A percentile compares a stretch with the other conserved stretches of the same genome.
phyloP scores from a whole-genome alignment of 2,329 filamentous ascomycete species.

The Chaetomium sp. region DNA sequence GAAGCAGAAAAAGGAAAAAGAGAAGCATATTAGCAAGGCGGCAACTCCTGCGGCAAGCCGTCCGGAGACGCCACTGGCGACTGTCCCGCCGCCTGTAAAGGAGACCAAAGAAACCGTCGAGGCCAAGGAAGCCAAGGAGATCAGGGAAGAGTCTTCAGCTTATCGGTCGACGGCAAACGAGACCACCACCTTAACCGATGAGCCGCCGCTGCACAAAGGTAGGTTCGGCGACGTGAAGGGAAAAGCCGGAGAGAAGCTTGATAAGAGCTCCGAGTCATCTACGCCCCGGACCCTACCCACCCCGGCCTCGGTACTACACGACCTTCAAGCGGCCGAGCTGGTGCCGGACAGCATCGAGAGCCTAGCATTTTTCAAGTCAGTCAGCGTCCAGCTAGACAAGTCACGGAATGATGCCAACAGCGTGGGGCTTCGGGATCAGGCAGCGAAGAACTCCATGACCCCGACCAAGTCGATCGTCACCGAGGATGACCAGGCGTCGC shows the following conservation, averaged over 20 bases:
- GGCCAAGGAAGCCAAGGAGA: conserved; percentile 28
- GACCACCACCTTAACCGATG: conserved; percentile 36
- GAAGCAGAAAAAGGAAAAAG: conserved; percentile 78
- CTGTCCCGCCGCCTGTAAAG: conserved; percentile 26
- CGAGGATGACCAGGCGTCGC: conserved; percentile 56
- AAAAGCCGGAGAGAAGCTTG: conserved; percentile 33
- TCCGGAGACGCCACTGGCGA: conserved; percentile 31
- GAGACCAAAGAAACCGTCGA: conserved; percentile 24
- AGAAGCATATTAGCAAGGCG: conserved; percentile 36
- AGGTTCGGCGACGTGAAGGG: conserved; percentile 36
- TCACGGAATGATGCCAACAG: conserved; percentile 35
- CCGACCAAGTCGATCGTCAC: conserved; percentile 52
- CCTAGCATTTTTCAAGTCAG: conserved; percentile 47
- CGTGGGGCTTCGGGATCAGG: conserved; percentile 17
- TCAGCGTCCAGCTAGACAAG: conserved; percentile 41
- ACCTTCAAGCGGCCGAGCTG: conserved; percentile 41
- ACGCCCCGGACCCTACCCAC: conserved; percentile 34
- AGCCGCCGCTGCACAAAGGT: conserved; percentile 28
- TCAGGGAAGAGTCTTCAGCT: conserved; percentile 35
- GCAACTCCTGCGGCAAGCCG: conserved; percentile 36
- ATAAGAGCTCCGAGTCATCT: conserved; percentile 15
- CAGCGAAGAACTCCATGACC: conserved; percentile 38
- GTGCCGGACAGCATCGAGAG: conserved; percentile 41
- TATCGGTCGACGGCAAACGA: conserved; percentile 37
- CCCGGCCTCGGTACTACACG: conserved; percentile 44